These are phyloP conservation scores for Alisma plantagoaquatica DNA, from an alignment of 106 monocot species.

Conservation along the genomic window DNA sequence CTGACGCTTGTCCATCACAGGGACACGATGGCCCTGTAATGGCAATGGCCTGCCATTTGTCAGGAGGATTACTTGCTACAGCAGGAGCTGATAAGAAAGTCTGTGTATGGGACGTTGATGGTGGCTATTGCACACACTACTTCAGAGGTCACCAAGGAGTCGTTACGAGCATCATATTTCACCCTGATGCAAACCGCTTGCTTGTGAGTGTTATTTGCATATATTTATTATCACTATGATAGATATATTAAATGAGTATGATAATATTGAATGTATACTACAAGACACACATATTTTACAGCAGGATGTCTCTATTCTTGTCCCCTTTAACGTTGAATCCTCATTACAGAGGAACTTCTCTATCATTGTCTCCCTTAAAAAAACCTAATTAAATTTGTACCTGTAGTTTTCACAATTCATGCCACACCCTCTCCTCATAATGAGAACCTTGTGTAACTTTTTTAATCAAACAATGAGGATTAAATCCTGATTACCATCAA, in stretches of 20 bases:
- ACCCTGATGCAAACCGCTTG: slow-evolving; percentile 64
- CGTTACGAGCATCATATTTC: slow-evolving; percentile 75
- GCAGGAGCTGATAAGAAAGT: slow-evolving; percentile 84
- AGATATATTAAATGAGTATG: too few relatives aligned
- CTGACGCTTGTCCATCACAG: slow-evolving; percentile 22
- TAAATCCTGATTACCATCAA: too few relatives aligned
- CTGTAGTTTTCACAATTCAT: too few relatives aligned
- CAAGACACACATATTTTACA: too few relatives aligned
- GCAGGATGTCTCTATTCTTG: neutral
- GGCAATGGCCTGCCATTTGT: slow-evolving; percentile 85
- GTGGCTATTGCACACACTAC: slow-evolving; percentile 94
- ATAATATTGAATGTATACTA: neutral
- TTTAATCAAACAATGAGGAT: too few relatives aligned
- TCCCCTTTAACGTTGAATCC: too few relatives aligned
- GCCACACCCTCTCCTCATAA: too few relatives aligned
- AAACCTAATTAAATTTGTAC: too few relatives aligned
- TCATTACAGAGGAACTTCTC: too few relatives aligned
- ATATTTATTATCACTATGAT: neutral
- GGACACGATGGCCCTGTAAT: slow-evolving; percentile 92
- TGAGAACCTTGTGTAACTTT: too few relatives aligned
- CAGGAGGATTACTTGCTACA: slow-evolving; percentile 94
- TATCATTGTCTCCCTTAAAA: too few relatives aligned
- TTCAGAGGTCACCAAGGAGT: slow-evolving; percentile 85
- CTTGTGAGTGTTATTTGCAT: slow-evolving; percentile 43
- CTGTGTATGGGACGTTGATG: slow-evolving; percentile 94